Conservation (phyloP, 306 rosid genomes). For the Astragalus membranaceus region DNA sequence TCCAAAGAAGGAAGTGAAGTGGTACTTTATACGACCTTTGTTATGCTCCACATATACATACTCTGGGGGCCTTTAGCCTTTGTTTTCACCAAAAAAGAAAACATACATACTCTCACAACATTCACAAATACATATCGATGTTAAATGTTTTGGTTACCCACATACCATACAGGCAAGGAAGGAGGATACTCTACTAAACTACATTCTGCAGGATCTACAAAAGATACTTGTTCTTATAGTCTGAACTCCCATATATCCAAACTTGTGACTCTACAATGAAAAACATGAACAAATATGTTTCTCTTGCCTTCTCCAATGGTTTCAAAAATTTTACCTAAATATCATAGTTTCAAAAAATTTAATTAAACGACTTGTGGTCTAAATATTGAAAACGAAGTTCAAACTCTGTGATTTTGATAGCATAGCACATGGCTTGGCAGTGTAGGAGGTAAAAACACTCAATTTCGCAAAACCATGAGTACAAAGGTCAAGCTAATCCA, state of each 20-base stretch:
- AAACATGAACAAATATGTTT: neutral
- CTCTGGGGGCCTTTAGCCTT: too few relatives aligned
- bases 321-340: too few relatives aligned
- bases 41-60: neutral
- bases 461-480: too few relatives aligned
- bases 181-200: slow-evolving; percentile 7
- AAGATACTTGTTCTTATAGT: neutral
- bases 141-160: neutral
- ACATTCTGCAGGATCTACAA: neutral
- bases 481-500: too few relatives aligned
- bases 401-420: too few relatives aligned
- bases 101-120: neutral
- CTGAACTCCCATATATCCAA: neutral
- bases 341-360: too few relatives aligned
- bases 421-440: too few relatives aligned
- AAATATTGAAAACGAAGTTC: too few relatives aligned
- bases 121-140: neutral
- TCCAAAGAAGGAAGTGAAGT: neutral
- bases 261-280: neutral
- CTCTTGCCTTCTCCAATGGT: slow-evolving; percentile 81
- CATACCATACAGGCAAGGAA: neutral
- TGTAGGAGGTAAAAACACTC: too few relatives aligned
- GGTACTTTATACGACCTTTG: neutral
- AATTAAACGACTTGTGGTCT: too few relatives aligned
- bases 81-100: too few relatives aligned